These are phyloP conservation scores for Chalciporus pseudorubinellus DNA, from an alignment of 768 basidiomycete species.

Conservation along the genomic window DNA sequence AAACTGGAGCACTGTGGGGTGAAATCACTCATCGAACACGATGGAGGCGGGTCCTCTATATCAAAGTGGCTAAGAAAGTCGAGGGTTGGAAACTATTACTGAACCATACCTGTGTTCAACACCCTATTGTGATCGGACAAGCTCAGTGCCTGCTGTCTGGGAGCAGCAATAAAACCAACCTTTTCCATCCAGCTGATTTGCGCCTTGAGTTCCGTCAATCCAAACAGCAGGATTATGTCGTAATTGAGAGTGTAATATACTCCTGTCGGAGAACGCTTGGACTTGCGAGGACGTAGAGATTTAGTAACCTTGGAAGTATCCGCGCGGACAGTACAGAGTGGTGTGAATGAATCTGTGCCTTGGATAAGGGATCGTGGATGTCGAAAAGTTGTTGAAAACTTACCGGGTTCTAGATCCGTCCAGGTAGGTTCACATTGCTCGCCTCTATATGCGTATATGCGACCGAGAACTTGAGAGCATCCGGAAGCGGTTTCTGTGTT, in stretches of 20 bases:
- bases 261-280: not conserved
- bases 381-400: not conserved
- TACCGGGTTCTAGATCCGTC: not conserved
- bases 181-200: conserved; percentile 42
- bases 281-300: not conserved
- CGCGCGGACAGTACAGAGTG: not conserved
- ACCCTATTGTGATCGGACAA: conserved; percentile 7
- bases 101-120: conserved; percentile 13
- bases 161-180: not conserved
- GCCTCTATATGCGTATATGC: conserved; percentile 6
- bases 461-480: not conserved
- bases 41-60: conserved; percentile 22
- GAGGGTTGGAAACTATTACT: too few relatives aligned
- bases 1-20: too few relatives aligned
- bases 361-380: not conserved
- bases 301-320: conserved; percentile 2
- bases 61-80: not conserved
- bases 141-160: not conserved
- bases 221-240: conserved; percentile 40
- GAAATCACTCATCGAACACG: conserved; percentile 16
- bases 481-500: conserved; percentile 4
- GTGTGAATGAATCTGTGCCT: conserved; percentile 5
- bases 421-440: not conserved
- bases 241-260: conserved; percentile 21
- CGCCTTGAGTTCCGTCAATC: conserved; percentile 44